Percentiles rank a stretch among this genome's conserved stretches.
Conservation (phyloP, 106 monocot species). For the Dioscorea zingiberensis region DNA sequence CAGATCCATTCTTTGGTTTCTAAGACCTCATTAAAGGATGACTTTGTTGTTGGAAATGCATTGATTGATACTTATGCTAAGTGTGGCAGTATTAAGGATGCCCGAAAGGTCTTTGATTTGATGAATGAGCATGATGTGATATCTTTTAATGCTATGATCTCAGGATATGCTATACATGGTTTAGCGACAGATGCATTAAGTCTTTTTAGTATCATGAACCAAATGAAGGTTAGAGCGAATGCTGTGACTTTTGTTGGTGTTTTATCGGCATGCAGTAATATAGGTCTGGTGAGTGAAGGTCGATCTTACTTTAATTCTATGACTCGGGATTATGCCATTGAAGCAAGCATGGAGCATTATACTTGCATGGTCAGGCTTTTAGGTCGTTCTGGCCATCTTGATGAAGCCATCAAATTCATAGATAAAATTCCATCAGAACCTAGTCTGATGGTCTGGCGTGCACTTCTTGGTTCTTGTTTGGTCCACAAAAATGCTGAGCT, state of each 20-base stretch:
- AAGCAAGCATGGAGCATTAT: slow-evolving; percentile 80
- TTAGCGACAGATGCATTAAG: slow-evolving; percentile 35
- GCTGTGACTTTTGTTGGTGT: slow-evolving; percentile 67
- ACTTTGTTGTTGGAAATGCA: slow-evolving; percentile 53
- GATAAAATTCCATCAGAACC: slow-evolving; percentile 49
- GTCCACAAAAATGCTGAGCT: slow-evolving; percentile 74
- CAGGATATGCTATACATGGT: slow-evolving; percentile 80
- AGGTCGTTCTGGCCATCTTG: slow-evolving; percentile 59
- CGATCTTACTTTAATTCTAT: slow-evolving; percentile 44
- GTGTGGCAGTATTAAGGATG: slow-evolving; percentile 49
- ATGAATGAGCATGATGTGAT: slow-evolving; percentile 46
- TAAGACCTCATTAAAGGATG: slow-evolving; percentile 46
- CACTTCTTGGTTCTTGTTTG: slow-evolving; percentile 66
- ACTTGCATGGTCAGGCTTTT: slow-evolving; percentile 86
- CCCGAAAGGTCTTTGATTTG: slow-evolving; percentile 54
- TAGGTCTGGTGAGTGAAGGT: slow-evolving; percentile 51
- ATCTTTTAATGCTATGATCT: slow-evolving; percentile 90
- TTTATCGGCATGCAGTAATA: slow-evolving; percentile 66
- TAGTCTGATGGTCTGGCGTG: slow-evolving; percentile 64
- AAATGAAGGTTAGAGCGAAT: slow-evolving; percentile 39
- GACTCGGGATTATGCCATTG: slow-evolving; percentile 40
- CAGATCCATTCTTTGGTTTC: slow-evolving; percentile 61
- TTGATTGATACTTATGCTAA: slow-evolving; percentile 84
- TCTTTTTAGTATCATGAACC: slow-evolving; percentile 53
- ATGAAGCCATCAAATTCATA: slow-evolving; percentile 70